Conservation (phyloP, 352 stramenopile genomes). For the Globisporangium splendens region DNA sequence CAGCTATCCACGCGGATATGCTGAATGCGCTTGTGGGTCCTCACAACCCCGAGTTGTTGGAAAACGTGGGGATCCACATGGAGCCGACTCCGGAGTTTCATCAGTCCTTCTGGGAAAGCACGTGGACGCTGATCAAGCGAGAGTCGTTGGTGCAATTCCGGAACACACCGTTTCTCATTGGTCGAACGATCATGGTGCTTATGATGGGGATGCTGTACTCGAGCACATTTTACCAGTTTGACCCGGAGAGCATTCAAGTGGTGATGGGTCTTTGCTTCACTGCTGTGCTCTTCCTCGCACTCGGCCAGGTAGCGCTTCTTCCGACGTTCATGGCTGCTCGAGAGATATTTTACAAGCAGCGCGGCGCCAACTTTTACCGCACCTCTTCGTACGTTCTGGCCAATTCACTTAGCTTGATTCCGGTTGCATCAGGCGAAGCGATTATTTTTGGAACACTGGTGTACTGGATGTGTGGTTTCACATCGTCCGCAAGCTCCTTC, state of each 20-base stretch:
- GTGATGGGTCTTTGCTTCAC: slow-evolving; percentile 84
- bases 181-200: slow-evolving; percentile 42
- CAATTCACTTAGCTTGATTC: slow-evolving; percentile 41
- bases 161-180: slow-evolving; percentile 47
- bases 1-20: slow-evolving; percentile 30
- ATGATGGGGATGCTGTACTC: slow-evolving; percentile 54
- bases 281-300: slow-evolving; percentile 72
- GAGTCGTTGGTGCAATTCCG: slow-evolving; percentile 68
- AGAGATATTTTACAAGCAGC: slow-evolving; percentile 88
- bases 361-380: slow-evolving; percentile 83
- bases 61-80: slow-evolving; percentile 62
- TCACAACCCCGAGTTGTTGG: slow-evolving; percentile 90
- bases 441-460: slow-evolving; percentile 82
- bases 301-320: slow-evolving; percentile 76
- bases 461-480: slow-evolving; percentile 85
- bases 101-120: slow-evolving; percentile 36
- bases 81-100: slow-evolving; percentile 37
- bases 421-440: slow-evolving; percentile 60
- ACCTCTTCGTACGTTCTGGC: slow-evolving; percentile 78
- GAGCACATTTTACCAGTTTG: slow-evolving; percentile 48
- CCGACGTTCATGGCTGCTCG: slow-evolving; percentile 73
- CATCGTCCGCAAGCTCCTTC: slow-evolving; percentile 38
- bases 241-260: slow-evolving; percentile 42
- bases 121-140: slow-evolving; percentile 48
- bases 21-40: slow-evolving; percentile 79